phyloP scores from a whole-genome alignment of 768 basidiomycete genomes.

The Neoboletus brunneissimus region DNA sequence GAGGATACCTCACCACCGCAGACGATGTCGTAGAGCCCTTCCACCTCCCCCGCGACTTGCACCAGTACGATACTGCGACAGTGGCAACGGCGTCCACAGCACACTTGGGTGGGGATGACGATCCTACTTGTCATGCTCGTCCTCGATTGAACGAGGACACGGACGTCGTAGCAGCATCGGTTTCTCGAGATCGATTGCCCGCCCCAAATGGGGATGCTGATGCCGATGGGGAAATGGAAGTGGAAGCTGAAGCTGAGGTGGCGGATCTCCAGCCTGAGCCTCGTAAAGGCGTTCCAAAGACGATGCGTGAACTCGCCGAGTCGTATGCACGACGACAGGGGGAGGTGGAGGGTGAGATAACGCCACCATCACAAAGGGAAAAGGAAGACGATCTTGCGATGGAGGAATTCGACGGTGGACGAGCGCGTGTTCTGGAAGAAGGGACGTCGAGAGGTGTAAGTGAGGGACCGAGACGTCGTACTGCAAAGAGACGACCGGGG shows the following conservation, averaged over 20 bases:
- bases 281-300: slow-evolving; percentile 42
- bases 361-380: slow-evolving; percentile 25
- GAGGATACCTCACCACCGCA: slow-evolving; percentile 65
- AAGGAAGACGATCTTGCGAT: not conserved
- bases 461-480: slow-evolving; percentile 11
- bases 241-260: slow-evolving; percentile 18
- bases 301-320: slow-evolving; percentile 66
- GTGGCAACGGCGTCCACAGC: slow-evolving; percentile 8
- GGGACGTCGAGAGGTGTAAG: not conserved
- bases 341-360: not conserved
- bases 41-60: slow-evolving; percentile 58
- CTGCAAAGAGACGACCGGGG: not conserved
- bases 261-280: slow-evolving; percentile 12
- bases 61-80: slow-evolving; percentile 13
- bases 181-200: slow-evolving; percentile 6
- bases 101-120: not conserved
- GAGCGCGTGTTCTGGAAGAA: slow-evolving; percentile 1
- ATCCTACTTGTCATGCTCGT: not conserved
- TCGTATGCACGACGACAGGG: slow-evolving; percentile 9
- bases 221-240: slow-evolving; percentile 2
- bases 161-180: not conserved
- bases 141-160: not conserved
- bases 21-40: slow-evolving; percentile 75
- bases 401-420: not conserved
- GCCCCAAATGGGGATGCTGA: slow-evolving; percentile 9